Evolutionary conservation across 768 basidiomycete species (phyloP), one percentile per base, ranked within the genome.

Genomic region (Mycena latifolia): DNA sequence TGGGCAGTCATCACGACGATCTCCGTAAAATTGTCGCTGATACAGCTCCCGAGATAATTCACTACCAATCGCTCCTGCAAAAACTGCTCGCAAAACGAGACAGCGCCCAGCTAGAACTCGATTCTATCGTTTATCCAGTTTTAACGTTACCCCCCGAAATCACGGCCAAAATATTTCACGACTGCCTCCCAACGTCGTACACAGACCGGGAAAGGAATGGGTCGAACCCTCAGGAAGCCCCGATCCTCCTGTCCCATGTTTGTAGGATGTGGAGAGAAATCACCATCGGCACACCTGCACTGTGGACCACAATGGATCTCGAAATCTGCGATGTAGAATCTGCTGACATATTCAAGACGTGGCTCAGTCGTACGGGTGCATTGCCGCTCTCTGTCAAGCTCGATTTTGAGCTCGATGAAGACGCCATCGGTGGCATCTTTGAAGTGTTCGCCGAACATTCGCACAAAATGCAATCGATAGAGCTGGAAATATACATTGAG

Each of bases 331-430:
- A 15, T 20, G 17, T 5, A 31, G 14, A 7, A 27, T 8, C 12
- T 20, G 2, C 5, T 20, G 29, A 43, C 54, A 0, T 28, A 7
- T 7, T 33, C 31, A 11, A 61, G 10, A 31, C 45, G 11, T 66
- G 58, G 64, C 22, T 66, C 58, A 20, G 20, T 14, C 45, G 64
- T 27, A 22, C 58, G 5, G 51, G 52, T 3, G 24, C 24, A 6
- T 35, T 52, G 45, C 53, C 58, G 9, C 35, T 66, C 10, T 55
- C 58, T 25, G 35, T 66, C 6, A 48, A 37, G 10, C 39, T 60
- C 17, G 3, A 28, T 2, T 29, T 50, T 7, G 48, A 50, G 24
- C 8, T 29, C 5, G 8, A 20, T 22, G 22, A 25, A 7, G 45
- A 46, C 14, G 22, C 24, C 27, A 3, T 28, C 6, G 17, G 28